A percentile compares a stretch with the other conserved stretches of the same genome.
Conservation (phyloP, 345 rosid genomes). For the Cardiospermum halicacabum region DNA sequence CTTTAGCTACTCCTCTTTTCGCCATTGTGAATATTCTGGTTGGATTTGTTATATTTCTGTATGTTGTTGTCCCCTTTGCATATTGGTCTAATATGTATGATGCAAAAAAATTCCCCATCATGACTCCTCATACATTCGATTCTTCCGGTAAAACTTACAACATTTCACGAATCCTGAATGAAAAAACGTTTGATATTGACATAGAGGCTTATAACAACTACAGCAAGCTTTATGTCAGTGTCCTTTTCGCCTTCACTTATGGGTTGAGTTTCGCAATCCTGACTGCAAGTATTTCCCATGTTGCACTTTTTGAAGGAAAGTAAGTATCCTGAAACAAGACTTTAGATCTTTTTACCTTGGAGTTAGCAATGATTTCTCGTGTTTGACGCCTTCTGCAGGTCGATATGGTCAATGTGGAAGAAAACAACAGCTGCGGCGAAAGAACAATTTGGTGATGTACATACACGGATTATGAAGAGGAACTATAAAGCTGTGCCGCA, state of each 20-base stretch:
- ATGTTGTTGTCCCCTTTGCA: conserved; percentile 47
- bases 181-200: conserved; percentile 37
- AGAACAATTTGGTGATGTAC: conserved; percentile 45
- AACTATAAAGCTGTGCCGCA: conserved; percentile 43
- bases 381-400: conserved; percentile 14
- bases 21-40: conserved; percentile 37
- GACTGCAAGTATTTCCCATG: conserved; percentile 53
- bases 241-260: conserved; percentile 52
- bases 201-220: conserved; percentile 34
- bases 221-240: conserved; percentile 65
- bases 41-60: conserved; percentile 53
- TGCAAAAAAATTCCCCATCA: conserved; percentile 53
- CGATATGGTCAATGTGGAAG: conserved; percentile 31
- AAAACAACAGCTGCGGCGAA: conserved; percentile 26
- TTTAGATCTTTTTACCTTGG: too few relatives aligned
- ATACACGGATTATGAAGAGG: conserved; percentile 68
- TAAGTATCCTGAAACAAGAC: conserved; percentile 17
- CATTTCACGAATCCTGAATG: conserved; percentile 46
- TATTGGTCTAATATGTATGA: conserved; percentile 47
- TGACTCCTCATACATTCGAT: conserved; percentile 47
- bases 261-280: conserved; percentile 63
- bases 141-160: conserved; percentile 36
- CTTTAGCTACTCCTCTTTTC: conserved; percentile 32
- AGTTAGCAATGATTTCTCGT: neutral
- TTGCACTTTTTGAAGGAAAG: conserved; percentile 55